A percentile compares a stretch with the other conserved stretches of the same genome.
Conservation (phyloP, 2,329 filamentous ascomycete genomes). For the Acephala macrosclerotiorum region DNA sequence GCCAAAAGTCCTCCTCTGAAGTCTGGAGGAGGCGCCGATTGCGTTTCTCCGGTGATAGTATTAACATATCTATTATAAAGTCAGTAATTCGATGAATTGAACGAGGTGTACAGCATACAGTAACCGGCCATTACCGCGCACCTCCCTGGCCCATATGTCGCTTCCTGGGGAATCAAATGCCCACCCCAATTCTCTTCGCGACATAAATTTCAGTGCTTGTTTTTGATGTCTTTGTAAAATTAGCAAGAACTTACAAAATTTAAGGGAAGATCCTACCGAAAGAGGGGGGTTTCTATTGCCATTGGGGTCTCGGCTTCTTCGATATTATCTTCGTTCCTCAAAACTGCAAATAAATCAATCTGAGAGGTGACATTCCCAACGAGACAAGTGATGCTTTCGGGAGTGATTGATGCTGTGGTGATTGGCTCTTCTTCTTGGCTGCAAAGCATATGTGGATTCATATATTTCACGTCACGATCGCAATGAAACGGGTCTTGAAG, state of each 20-base stretch:
- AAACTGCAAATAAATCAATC: no score
- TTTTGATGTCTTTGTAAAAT: constrained; percentile 34
- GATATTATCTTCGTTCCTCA: no score
- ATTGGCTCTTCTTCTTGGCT: constrained; percentile 11
- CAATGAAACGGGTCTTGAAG: constrained; percentile 22
- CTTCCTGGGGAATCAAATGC: constrained; percentile 15
- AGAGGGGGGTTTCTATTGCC: constrained; percentile 13
- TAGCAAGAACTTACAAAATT: no score
- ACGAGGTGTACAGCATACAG: constrained; percentile 1
- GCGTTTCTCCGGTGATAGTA: constrained; percentile 18
- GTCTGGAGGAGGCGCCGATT: constrained; percentile 17
- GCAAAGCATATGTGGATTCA: constrained; percentile 22
- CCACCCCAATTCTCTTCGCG: constrained; percentile 30
- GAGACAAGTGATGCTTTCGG: background rate
- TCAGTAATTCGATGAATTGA: background rate
- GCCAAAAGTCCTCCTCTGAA: constrained; percentile 76
- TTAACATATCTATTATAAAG: constrained; percentile 31
- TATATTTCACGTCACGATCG: constrained; percentile 22
- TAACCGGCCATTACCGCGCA: background rate
- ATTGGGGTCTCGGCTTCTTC: background rate
- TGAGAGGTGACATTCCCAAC: no score
- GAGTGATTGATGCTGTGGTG: background rate
- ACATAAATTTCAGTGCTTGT: constrained; percentile 34
- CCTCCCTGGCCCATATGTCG: constrained; percentile 27
- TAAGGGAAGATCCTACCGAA: no score